Conservation (phyloP, 2,329 filamentous ascomycete genomes). For the Ceratocystis colombiana region DNA sequence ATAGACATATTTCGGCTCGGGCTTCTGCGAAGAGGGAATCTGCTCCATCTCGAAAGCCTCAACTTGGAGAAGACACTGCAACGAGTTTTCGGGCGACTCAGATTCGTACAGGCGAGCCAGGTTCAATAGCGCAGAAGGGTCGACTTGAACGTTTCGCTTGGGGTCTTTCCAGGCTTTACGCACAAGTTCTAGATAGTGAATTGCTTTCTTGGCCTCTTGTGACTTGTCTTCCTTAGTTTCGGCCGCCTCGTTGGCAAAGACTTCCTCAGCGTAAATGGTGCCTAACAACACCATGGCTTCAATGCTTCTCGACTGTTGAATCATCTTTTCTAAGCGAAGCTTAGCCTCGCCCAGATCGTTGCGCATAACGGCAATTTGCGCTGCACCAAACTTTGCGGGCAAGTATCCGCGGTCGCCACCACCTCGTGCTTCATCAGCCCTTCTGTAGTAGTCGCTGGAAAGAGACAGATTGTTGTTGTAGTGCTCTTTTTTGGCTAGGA, state of each 20-base stretch:
- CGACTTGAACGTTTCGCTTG: conserved; percentile 70
- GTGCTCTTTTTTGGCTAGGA: conserved; percentile 85
- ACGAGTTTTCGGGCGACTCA: conserved; percentile 76
- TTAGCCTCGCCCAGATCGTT: conserved; percentile 86
- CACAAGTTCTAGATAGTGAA: conserved; percentile 72
- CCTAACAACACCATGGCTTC: conserved; percentile 90
- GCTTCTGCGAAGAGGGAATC: conserved; percentile 43
- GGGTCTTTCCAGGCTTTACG: conserved; percentile 85
- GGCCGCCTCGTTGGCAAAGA: conserved; percentile 65
- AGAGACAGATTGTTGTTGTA: conserved; percentile 63
- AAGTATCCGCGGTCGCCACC: conserved; percentile 84
- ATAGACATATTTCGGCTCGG: conserved; percentile 32
- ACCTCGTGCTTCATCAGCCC: conserved; percentile 83
- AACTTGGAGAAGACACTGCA: conserved; percentile 84
- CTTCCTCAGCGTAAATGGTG: conserved; percentile 86
- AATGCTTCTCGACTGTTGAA: conserved; percentile 69
- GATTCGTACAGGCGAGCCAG: conserved; percentile 82
- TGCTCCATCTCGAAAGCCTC: conserved; percentile 81
- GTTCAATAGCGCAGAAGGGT: conserved; percentile 82
- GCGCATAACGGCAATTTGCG: conserved; percentile 76
- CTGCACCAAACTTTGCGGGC: conserved; percentile 87
- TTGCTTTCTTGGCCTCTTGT: conserved; percentile 74
- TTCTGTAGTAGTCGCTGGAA: conserved; percentile 76
- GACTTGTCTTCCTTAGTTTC: conserved; percentile 78
- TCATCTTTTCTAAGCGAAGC: conserved; percentile 85